Base-by-base conservation (phyloP, 1,284 basidiomycete species). In the Agaricales sp. region DNA sequence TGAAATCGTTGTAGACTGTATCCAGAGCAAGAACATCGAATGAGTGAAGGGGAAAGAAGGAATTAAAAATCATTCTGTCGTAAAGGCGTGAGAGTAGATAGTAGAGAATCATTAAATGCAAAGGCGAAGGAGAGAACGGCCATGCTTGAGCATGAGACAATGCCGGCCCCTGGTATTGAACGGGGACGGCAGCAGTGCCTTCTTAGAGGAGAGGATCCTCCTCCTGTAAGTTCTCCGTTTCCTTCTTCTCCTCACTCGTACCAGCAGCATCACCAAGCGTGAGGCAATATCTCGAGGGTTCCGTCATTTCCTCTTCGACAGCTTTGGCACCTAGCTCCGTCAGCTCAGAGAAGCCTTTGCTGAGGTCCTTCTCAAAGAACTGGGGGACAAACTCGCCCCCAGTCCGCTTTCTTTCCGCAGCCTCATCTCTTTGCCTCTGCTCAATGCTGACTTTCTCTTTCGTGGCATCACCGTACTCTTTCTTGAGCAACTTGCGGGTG, bases 391-490 rank as follows among this genome's bases (percentile, higher is more conserved):
- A 93, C 53, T 77, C 73, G 45, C 77, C 66, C 16, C 83, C 87
- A 52, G 78, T 84, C 60, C 73, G 76, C 71, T 92, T 93, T 64
- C 89, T 73, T 63, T 91, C 84, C 12, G 82, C 83, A 4, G 92
- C 87, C 43, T 81, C 77, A 55, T 95, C 92, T 50, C 93, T 72
- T 71, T 96, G 93, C 59, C 66, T 76, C 74, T 96, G 92, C 69
- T 96, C 93, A 50, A 97, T 93, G 3, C 64, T 65, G 50, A 92
- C 79, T 71, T 96, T 97, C 65, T 86, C 77, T 69, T 74, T 86
- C 46, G 89, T 95, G 48, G 93, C 93, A 48, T 94, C 91, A 41
- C 75, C 74, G 68, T 79, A 98, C 64, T 96, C 89, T 73, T 96
- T 97, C 59, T 70, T 73, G 45, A 91, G 48, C 50, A 98, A 69